Evolutionary conservation across 768 basidiomycete genomes (phyloP), one percentile per base, ranked within the genome.

Genomic region (Amylocystis lapponica): DNA sequence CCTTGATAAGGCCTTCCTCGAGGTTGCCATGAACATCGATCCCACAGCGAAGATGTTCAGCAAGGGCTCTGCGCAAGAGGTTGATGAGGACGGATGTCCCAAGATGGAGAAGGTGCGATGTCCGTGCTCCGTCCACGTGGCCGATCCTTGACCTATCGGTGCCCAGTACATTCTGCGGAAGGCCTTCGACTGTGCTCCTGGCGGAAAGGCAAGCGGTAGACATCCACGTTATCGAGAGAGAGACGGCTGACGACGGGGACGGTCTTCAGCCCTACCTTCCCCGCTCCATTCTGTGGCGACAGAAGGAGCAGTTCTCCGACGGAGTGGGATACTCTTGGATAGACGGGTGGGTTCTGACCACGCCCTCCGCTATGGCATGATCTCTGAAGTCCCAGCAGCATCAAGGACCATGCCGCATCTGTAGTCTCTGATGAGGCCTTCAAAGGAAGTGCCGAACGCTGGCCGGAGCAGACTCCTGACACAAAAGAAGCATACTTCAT

Each of bases 321-420:
- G 96, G 96, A 41, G 93, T 96, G 42, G 94, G 95, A 25, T 97
- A 96, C 66, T 94, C 92, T 25, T 97, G 95, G 94, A 98, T 98
- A 58, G 94, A 98, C 56, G 91, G 93, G 87, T 87, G 56, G 32
- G 75, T 46, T 19, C 9, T 33, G 23, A 40, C 21, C 47, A 8
- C 23, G 7, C n/a, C 9, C 20, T 11, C 41, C 25, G 14, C 33
- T 9, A n/a, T 9, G 23, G 22, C 7, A 26, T 20, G 34, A 32
- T 35, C n/a, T 9, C 20, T 38, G 42, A 11, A 19, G 7, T 42
- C 27, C 33, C 27, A 16, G 42, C 56, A 91, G 92, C 34, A 88
- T 99, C 47, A 99, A 99, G 69, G 84, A 83, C 45, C 81, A 95
- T 56, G 86, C 95, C 10, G 83, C 72, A 25, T 53, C 71, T 1